Base-by-base conservation (phyloP, 1,284 basidiomycete species). In the Tylopilus sp. region DNA sequence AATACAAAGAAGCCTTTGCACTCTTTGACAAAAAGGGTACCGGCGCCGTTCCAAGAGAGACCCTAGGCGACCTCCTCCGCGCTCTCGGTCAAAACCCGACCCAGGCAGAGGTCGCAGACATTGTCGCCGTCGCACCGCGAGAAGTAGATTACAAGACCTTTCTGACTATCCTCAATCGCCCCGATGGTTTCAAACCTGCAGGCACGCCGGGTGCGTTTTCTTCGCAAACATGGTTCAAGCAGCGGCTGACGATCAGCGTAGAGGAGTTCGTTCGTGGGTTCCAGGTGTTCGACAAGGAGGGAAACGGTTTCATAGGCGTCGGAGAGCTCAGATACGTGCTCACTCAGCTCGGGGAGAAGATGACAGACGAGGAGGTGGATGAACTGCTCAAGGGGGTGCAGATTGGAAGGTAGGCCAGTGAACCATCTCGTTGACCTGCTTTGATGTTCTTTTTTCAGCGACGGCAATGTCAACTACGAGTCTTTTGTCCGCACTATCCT, bases 251-350 rank as follows among this genome's bases (percentile, higher is more conserved):
- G 4, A 3, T 44, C 12, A 7, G 3, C 4, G 8, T 69, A 94
- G 95, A 98, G 77, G 95, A 99, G 68, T 99, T 98, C 74, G 92
- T 97, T 64, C 92, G 95, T 50, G 96, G 94, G 9, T 99, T 99
- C 81, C 94, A 98, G 66, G 95, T 99, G 17, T 99, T 99, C 59
- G 95, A 98, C 73, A 97, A 97, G 74, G 94, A 96, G 57, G 93
- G 92, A 38, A 96, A 96, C 62, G 95, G 95, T 0, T 93, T 88
- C 73, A 98, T 98, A 63, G 59, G 59, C 4, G 59, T 47, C 1
- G 59, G 59, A 26, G 59, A 61, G 29, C 59, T 61, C 43, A 50
- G 60, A 59, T 61, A 61, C 40, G 59, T 61, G 30, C 51, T 61
- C 8, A 61, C 59, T 1, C 59, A 61, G 20, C 58, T 61, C 1